Conservation (phyloP, 805 yeast genomes). For the Candida nitratophila region DNA sequence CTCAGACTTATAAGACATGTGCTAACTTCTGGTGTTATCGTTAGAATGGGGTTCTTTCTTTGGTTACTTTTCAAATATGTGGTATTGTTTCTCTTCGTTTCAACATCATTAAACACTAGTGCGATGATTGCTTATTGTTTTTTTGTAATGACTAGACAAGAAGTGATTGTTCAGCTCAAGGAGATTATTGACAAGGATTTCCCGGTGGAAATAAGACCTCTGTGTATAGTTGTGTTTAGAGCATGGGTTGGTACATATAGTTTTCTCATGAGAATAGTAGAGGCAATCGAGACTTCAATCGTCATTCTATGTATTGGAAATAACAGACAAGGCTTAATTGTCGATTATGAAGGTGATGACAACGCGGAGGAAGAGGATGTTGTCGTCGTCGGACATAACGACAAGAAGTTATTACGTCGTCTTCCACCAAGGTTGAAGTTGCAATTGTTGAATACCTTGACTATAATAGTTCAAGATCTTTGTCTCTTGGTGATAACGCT, state of each 20-base stretch:
- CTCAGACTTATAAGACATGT: neutral
- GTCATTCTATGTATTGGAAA: constrained; percentile 6
- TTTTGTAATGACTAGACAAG: neutral
- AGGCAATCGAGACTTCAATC: neutral
- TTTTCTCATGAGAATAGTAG: neutral
- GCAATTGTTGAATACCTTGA: neutral
- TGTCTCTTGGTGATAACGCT: neutral
- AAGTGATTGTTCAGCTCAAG: constrained; percentile 1
- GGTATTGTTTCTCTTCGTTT: neutral
- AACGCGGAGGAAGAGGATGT: neutral
- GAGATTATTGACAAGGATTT: constrained; percentile 4
- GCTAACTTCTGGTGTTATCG: neutral
- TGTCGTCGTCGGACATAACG: no score
- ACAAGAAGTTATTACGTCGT: no score
- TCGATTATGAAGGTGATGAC: neutral
- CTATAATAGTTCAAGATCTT: neutral
- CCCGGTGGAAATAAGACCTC: neutral
- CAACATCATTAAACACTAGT: neutral
- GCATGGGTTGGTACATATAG: neutral
- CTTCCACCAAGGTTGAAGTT: neutral
- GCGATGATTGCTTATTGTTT: neutral
- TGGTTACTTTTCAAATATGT: neutral
- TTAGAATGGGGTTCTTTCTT: neutral
- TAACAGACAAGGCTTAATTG: constrained; percentile 2
- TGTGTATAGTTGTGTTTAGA: neutral